Evolutionary conservation across 805 yeast genomes (phyloP).

Genomic region (Martiniozyma abietophila): DNA sequence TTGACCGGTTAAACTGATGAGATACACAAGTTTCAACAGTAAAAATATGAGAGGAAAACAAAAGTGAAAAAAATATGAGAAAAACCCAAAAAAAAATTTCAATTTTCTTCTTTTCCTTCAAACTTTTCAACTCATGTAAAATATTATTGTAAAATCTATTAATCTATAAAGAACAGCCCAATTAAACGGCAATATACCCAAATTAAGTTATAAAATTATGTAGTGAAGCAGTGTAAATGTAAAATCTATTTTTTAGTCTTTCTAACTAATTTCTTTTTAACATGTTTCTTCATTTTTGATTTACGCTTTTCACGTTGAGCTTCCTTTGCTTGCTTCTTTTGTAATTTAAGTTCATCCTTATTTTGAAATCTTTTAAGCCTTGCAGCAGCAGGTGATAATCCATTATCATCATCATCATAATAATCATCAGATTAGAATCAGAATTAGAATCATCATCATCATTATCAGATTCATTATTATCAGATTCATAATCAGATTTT

Average conservation of each 20-base stretch:
- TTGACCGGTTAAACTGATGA: constrained; percentile 4
- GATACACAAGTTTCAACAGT: constrained; percentile 1
- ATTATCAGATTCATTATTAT: constrained; percentile 22
- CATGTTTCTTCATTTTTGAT: constrained; percentile 72
- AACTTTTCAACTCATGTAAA: neutral
- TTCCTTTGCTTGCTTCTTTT: constrained; percentile 70
- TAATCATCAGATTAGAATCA: constrained; percentile 22
- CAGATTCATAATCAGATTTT: constrained; percentile 13
- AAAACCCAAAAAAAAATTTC: neutral
- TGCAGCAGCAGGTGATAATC: constrained; percentile 14
- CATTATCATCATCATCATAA: constrained; percentile 12
- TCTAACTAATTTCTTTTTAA: constrained; percentile 67
- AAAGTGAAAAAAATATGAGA: neutral
- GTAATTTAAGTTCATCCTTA: constrained; percentile 63
- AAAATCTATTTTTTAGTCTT: constrained; percentile 27
- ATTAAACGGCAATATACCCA: neutral
- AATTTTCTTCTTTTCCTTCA: neutral
- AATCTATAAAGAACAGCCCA: neutral
- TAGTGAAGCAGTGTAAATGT: too few species aligned
- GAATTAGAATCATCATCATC: constrained; percentile 20
- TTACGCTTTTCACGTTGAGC: constrained; percentile 72
- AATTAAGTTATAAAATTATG: too few species aligned
- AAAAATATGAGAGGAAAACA: neutral
- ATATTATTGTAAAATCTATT: too few species aligned
- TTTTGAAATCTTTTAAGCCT: constrained; percentile 76